These are phyloP conservation scores for Alectoria sarmentosa DNA, from an alignment of 495 filamentous ascomycete species.

Conservation along the genomic window DNA sequence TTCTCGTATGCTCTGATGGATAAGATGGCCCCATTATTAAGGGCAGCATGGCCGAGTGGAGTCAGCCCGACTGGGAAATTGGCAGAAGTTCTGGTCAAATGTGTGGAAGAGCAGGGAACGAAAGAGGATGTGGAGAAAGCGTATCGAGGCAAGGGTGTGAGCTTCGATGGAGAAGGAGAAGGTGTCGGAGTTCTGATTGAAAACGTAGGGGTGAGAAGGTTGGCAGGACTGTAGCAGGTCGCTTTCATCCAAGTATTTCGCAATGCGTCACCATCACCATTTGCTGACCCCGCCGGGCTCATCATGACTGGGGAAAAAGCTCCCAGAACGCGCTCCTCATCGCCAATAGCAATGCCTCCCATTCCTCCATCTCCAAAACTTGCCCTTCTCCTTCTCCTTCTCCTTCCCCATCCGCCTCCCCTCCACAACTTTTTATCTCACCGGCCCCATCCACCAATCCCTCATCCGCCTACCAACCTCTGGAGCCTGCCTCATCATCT, in stretches of 20 bases:
- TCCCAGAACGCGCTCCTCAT: not conserved
- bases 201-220: slow-evolving; percentile 11
- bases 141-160: slow-evolving; percentile 30
- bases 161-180: slow-evolving; percentile 35
- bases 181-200: slow-evolving; percentile 29
- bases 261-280: not conserved
- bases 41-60: slow-evolving; percentile 17
- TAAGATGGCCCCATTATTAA: slow-evolving; percentile 10
- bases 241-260: not conserved
- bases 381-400: too few relatives aligned
- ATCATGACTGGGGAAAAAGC: not conserved
- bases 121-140: slow-evolving; percentile 27
- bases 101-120: slow-evolving; percentile 44
- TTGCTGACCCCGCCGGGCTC: not conserved
- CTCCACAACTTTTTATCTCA: too few relatives aligned
- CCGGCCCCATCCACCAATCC: too few relatives aligned
- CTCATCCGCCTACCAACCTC: too few relatives aligned
- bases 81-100: slow-evolving; percentile 37
- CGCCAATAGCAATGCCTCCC: too few relatives aligned
- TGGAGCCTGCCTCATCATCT: too few relatives aligned
- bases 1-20: slow-evolving; percentile 8
- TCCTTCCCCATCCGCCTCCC: too few relatives aligned
- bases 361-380: too few relatives aligned
- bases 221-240: slow-evolving; percentile 4
- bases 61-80: slow-evolving; percentile 40